phyloP scores from a whole-genome alignment of 768 basidiomycete species.

The Tricholoma sp. region DNA sequence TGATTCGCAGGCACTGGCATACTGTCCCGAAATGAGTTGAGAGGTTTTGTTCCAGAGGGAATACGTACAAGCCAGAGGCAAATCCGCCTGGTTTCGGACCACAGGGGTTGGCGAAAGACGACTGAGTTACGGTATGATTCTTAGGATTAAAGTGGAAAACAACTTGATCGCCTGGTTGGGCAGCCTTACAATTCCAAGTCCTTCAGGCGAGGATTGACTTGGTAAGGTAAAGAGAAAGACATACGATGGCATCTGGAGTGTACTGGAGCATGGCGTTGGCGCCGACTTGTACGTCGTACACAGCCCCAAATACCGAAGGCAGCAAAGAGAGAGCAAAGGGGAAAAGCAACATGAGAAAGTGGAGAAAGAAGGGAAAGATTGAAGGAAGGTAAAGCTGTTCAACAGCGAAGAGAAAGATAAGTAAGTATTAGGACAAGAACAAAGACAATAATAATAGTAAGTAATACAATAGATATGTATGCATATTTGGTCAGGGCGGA shows the following conservation, averaged over 20 bases:
- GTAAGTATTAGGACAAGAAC: slow-evolving; percentile 4
- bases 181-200: slow-evolving; percentile 27
- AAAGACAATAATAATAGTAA: too few relatives aligned
- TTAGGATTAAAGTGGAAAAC: slow-evolving; percentile 59
- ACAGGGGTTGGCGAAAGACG: slow-evolving; percentile 56
- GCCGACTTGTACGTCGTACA: slow-evolving; percentile 53
- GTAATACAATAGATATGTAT: too few relatives aligned
- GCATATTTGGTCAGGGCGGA: too few relatives aligned
- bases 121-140: slow-evolving; percentile 66
- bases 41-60: not conserved
- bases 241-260: slow-evolving; percentile 49
- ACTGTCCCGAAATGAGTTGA: slow-evolving; percentile 22
- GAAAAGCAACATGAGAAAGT: slow-evolving; percentile 35
- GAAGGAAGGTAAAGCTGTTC: slow-evolving; percentile 23
- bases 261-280: slow-evolving; percentile 36
- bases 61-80: slow-evolving; percentile 49
- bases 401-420: slow-evolving; percentile 18
- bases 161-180: slow-evolving; percentile 51
- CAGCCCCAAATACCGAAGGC: slow-evolving; percentile 44
- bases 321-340: slow-evolving; percentile 45
- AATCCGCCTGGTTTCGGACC: slow-evolving; percentile 40
- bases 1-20: slow-evolving; percentile 48
- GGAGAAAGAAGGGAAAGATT: slow-evolving; percentile 38
- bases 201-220: not conserved
- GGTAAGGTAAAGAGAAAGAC: slow-evolving; percentile 12